Percentiles rank a stretch among this genome's conserved stretches.
Conservation (phyloP, 225 moss, liverwort and hornwort genomes). For the Physcomitrium patens region DNA sequence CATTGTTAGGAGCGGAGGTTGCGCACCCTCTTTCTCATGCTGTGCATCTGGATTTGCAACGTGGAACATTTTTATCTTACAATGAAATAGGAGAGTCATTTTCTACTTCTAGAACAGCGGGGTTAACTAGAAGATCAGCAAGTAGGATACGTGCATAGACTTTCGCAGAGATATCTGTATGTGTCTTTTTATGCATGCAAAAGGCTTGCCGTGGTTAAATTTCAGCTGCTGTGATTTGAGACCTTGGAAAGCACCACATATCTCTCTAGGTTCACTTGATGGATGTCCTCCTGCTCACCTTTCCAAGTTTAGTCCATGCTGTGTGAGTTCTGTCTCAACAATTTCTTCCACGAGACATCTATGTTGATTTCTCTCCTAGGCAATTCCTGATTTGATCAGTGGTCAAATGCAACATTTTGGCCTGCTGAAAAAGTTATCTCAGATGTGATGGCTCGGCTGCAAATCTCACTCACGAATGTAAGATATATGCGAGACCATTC, state of each 20-base stretch:
- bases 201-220: background rate
- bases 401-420: too few relatives aligned
- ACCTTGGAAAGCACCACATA: background rate
- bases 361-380: too few relatives aligned
- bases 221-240: background rate
- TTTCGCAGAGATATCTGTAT: conserved; percentile 36
- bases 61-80: conserved; percentile 30
- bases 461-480: too few relatives aligned
- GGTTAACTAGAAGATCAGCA: conserved; percentile 28
- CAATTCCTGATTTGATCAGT: too few relatives aligned
- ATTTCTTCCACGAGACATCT: too few relatives aligned
- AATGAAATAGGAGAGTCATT: conserved; percentile 25
- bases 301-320: too few relatives aligned
- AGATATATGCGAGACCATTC: too few relatives aligned
- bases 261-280: background rate
- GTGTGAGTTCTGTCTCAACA: too few relatives aligned
- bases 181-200: conserved; percentile 33
- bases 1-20: conserved; percentile 48
- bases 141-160: conserved; percentile 46
- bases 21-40: conserved; percentile 21
- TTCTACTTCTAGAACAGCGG: conserved; percentile 30
- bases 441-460: too few relatives aligned
- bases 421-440: too few relatives aligned
- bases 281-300: too few relatives aligned
- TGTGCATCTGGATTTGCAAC: conserved; percentile 20